These are phyloP conservation scores for Diaporthe eres DNA, from an alignment of 2,329 filamentous ascomycete species.

Conservation along the genomic window DNA sequence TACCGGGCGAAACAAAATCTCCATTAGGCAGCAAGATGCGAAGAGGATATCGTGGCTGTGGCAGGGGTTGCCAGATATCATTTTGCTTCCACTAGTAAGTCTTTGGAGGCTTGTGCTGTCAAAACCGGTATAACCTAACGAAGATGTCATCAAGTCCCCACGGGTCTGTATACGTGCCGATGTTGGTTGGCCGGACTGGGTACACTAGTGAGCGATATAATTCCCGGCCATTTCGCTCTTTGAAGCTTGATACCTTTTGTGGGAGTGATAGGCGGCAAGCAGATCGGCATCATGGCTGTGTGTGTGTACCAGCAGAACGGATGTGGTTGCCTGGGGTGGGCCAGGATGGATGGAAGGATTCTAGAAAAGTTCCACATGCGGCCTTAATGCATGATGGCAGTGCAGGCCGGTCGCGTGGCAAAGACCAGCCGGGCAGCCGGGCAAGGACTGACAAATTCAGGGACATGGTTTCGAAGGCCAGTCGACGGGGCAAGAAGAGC, in stretches of 20 bases:
- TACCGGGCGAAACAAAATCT: neutral
- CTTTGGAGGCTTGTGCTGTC: neutral
- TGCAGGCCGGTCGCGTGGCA: conserved; percentile 23
- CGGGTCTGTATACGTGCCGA: neutral
- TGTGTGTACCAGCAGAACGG: neutral
- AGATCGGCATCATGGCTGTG: conserved; percentile 26
- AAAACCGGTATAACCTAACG: neutral
- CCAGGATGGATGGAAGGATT: conserved; percentile 28
- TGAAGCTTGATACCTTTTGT: neutral
- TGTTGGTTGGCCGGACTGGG: neutral
- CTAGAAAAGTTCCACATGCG: conserved; percentile 34
- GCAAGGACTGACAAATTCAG: neutral
- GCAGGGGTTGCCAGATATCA: neutral
- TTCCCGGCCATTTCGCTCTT: neutral
- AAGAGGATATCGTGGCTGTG: conserved; percentile 9
- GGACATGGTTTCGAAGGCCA: neutral
- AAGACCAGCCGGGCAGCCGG: conserved; percentile 3
- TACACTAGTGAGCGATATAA: neutral
- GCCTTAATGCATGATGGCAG: conserved; percentile 1
- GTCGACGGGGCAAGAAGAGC: neutral
- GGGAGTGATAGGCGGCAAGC: neutral
- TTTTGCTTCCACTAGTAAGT: neutral
- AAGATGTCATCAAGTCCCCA: conserved; percentile 10
- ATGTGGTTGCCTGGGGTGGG: conserved; percentile 21
- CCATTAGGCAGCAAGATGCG: neutral